Percentiles rank a stretch among this genome's conserved stretches.
Conservation (phyloP, 352 stramenopile species). For the Globisporangium rhizosaccharum region DNA sequence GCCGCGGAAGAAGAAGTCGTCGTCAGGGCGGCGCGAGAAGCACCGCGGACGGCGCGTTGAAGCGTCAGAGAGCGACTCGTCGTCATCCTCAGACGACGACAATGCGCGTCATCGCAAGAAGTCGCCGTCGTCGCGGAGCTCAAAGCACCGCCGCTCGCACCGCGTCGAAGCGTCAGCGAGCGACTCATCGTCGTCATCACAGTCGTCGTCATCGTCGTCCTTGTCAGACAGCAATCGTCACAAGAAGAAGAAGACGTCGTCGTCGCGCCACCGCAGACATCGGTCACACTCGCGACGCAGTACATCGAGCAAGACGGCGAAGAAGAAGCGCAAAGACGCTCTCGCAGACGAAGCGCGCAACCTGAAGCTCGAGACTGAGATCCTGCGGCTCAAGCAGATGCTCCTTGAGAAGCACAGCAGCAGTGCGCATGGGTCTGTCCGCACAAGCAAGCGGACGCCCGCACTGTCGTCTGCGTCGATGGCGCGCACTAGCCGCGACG, state of each 20-base stretch:
- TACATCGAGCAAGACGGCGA: slow-evolving; percentile 4
- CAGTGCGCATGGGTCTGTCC: neutral
- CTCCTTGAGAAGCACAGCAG: slow-evolving; percentile 46
- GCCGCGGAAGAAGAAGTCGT: slow-evolving; percentile 4
- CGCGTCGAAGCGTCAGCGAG: neutral
- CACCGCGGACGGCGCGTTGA: neutral
- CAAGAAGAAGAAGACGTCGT: slow-evolving; percentile 6
- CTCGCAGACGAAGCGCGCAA: slow-evolving; percentile 31
- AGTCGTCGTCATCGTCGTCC: slow-evolving; percentile 1
- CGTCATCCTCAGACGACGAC: neutral
- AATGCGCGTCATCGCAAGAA: neutral
- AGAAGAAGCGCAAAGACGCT: slow-evolving; percentile 14
- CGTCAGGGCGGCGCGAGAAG: slow-evolving; percentile 1
- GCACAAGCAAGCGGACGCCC: slow-evolving; percentile 2
- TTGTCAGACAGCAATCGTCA: slow-evolving; percentile 2
- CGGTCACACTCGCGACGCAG: slow-evolving; percentile 3
- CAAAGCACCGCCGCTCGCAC: neutral
- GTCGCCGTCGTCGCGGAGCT: neutral
- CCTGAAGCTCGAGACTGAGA: slow-evolving; percentile 53
- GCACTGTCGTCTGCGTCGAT: neutral
- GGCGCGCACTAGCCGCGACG: too few relatives aligned
- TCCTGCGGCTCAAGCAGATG: slow-evolving; percentile 71
- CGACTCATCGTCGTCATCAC: neutral
- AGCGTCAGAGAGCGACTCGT: slow-evolving; percentile 2
- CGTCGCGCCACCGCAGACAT: neutral